Evolutionary conservation across 257 asterid species (phyloP), one percentile per base, ranked within the genome.

Genomic region (Scutellaria minor): DNA sequence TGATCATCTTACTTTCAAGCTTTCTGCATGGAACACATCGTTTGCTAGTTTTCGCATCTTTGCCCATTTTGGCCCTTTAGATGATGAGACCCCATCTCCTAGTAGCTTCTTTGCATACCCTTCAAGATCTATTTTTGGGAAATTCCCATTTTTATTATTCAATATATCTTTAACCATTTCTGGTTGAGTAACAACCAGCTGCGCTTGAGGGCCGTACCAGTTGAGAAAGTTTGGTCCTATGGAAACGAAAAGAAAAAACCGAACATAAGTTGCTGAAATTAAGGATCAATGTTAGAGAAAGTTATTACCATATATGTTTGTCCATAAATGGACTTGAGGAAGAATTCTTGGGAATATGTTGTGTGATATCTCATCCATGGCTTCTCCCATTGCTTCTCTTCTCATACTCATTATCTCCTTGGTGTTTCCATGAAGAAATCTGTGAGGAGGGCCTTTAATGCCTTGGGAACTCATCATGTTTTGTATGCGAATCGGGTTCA

Each of bases 11-110:
- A 85, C 92, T 73, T 77, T 89, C 9, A 87, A 77, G 79, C 90
- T 84, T 57, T 81, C 86, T 15, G 80, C 85, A 44, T 89, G 91
- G 75, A 89, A 89, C 20, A 66, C 86, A 57, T 80, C 82, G 76
- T 82, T 87, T 66, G 91, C 85, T 56, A 89, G 79, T 56, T 85
- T 89, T 45, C 94, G 31, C 90, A 87, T 81, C 24, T 75, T 84
- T 12, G 68, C 77, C 96, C 96, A 89, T 71, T 89, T 85, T 62
- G 78, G 75, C 6, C 96, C 94, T 80, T 87, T 81, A 0, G 93
- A 84, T 13, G 92, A 77, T 1, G 94, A 59, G 55, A 89, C 83
- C 15, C 94, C 96, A 6, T 85, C 94, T 71, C 96, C 96, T 5
- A 87, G 62, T 20, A 89, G 74, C 84, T 84, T 85, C 86, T 74